Conservation (phyloP, 2,329 filamentous ascomycete genomes). For the Chaetomium sp. region DNA sequence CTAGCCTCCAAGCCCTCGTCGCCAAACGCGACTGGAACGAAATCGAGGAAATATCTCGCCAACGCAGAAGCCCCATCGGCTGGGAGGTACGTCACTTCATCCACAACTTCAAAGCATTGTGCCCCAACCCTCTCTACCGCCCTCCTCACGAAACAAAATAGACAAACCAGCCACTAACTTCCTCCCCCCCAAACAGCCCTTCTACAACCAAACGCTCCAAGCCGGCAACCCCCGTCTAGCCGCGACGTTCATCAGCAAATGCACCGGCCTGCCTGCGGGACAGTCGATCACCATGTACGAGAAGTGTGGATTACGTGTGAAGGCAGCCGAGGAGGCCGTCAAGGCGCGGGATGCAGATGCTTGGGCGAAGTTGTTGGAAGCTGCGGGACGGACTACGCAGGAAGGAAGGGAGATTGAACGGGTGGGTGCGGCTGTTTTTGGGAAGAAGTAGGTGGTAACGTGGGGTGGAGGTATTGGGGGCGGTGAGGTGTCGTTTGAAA, state of each 20-base stretch:
- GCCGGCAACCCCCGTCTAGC: slow-evolving; percentile 89
- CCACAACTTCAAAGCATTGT: neutral
- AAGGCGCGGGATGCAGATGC: slow-evolving; percentile 70
- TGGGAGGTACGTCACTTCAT: slow-evolving; percentile 67
- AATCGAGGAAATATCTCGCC: slow-evolving; percentile 75
- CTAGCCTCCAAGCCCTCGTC: slow-evolving; percentile 77
- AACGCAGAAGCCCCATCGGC: slow-evolving; percentile 83
- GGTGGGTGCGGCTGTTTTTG: slow-evolving; percentile 57
- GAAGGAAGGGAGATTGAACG: slow-evolving; percentile 76
- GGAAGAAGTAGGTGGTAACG: slow-evolving; percentile 30
- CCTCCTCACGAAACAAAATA: neutral
- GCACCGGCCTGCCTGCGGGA: slow-evolving; percentile 59
- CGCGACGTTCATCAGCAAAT: slow-evolving; percentile 79
- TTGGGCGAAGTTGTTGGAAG: slow-evolving; percentile 67
- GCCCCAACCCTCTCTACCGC: neutral
- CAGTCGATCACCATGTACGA: slow-evolving; percentile 88
- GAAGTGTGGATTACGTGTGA: slow-evolving; percentile 83
- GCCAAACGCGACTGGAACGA: slow-evolving; percentile 88
- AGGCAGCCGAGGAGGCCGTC: slow-evolving; percentile 86
- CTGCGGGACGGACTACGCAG: slow-evolving; percentile 61
- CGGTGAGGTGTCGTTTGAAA: neutral
- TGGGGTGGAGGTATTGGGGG: neutral
- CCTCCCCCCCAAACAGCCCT: slow-evolving; percentile 51
- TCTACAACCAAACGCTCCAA: slow-evolving; percentile 80
- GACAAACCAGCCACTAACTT: neutral